Percentiles rank a stretch among this genome's conserved stretches.
phyloP scores from a whole-genome alignment of 257 asterid species.

The Jaltomata sinuosa region DNA sequence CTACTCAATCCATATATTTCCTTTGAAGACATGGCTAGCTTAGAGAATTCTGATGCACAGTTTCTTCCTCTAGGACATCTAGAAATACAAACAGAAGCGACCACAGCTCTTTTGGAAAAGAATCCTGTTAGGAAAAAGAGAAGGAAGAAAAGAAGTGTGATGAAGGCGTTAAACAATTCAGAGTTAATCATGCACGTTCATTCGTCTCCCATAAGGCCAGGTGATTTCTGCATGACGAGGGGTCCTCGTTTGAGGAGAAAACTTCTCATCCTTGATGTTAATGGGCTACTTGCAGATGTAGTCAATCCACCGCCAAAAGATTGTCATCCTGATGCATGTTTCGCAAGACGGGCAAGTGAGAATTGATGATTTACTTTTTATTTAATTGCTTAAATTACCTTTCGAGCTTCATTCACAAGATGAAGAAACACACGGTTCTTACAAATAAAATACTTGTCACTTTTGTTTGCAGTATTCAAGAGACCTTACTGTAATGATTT shows the following conservation, averaged over 20 bases:
- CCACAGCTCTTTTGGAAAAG: conserved; percentile 11
- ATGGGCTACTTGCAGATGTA: conserved; percentile 81
- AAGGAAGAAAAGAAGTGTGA: not conserved
- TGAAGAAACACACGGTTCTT: not conserved
- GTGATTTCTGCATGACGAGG: conserved; percentile 9
- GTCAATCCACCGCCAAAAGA: conserved; percentile 62
- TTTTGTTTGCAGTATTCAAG: conserved; percentile 53
- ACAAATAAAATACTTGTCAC: not conserved
- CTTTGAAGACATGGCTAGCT: conserved; percentile 1
- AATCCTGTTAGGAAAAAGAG: conserved; percentile 12
- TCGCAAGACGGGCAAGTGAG: conserved; percentile 74
- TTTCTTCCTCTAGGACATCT: conserved; percentile 6
- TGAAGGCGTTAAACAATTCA: not conserved
- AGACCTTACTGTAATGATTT: conserved; percentile 79
- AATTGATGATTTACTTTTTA: conserved; percentile 3
- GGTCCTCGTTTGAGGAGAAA: conserved; percentile 30
- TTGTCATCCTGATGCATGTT: conserved; percentile 29
- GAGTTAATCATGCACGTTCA: conserved; percentile 7
- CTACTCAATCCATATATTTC: not conserved
- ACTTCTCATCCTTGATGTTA: conserved; percentile 85
- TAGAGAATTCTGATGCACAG: not conserved
- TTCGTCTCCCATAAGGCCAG: not conserved
- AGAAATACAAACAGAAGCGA: conserved; percentile 11
- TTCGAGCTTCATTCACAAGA: not conserved
- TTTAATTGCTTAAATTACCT: not conserved